These are phyloP conservation scores for Chytriomyces hyalinus DNA, from an alignment of 192 early-diverging fungal species.

Conservation along the genomic window DNA sequence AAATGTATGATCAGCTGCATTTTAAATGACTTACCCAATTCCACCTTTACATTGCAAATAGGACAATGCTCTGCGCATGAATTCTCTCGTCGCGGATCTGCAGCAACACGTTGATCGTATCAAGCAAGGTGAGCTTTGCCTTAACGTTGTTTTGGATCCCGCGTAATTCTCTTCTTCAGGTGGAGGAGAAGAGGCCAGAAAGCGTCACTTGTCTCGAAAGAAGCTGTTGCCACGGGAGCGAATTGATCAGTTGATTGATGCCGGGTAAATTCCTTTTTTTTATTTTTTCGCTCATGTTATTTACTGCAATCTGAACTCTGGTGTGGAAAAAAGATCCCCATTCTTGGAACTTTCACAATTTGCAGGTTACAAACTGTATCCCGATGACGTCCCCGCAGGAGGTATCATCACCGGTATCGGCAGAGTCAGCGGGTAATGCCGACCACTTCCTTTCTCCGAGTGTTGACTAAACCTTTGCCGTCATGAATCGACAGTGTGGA, in stretches of 20 bases:
- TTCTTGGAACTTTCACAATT: conserved; percentile 95
- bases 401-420: conserved; percentile 97
- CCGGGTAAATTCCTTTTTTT: conserved; percentile 60
- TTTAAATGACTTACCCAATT: not conserved
- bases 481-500: conserved; percentile 63
- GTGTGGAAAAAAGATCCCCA: conserved; percentile 64
- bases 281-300: not conserved
- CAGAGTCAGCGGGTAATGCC: conserved; percentile 77
- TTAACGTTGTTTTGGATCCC: not conserved
- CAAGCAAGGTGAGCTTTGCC: conserved; percentile 66
- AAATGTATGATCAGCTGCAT: too few species aligned
- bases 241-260: conserved; percentile 78
- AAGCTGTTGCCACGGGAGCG: conserved; percentile 94
- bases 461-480: conserved; percentile 22
- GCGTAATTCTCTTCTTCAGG: conserved; percentile 54
- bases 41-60: conserved; percentile 29
- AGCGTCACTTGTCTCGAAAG: conserved; percentile 80
- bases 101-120: conserved; percentile 69
- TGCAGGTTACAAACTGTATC: conserved; percentile 84
- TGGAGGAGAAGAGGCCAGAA: conserved; percentile 81
- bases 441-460: not conserved
- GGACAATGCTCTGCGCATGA: conserved; percentile 79
- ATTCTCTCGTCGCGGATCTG: conserved; percentile 68
- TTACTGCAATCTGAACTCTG: too few species aligned
- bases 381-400: conserved; percentile 82